phyloP scores from a whole-genome alignment of 2,329 filamentous ascomycete species.

The Aspergillus sp. region DNA sequence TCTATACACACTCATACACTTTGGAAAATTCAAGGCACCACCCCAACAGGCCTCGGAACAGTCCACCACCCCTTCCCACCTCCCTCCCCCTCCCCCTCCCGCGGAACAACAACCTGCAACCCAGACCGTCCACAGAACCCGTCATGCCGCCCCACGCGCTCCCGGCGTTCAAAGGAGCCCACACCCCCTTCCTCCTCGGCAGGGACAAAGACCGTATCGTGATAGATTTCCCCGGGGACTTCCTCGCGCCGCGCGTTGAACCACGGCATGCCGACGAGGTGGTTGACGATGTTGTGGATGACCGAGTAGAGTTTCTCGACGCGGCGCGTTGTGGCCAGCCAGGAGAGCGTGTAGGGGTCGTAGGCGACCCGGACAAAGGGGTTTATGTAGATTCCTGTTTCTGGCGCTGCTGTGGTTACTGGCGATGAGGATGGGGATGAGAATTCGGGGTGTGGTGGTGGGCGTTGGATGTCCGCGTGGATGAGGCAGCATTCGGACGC shows the following conservation, averaged over 20 bases:
- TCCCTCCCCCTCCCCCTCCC: conserved; percentile 27
- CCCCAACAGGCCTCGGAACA: conserved; percentile 40
- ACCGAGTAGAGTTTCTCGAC: conserved; percentile 68
- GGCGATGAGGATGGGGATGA: too few relatives aligned
- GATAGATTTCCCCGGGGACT: conserved; percentile 56
- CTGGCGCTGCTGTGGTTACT: conserved; percentile 35
- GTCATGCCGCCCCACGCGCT: conserved; percentile 46
- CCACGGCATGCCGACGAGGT: conserved; percentile 60
- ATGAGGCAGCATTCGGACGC: conserved; percentile 67
- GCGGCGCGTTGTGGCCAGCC: conserved; percentile 63
- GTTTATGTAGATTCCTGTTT: conserved; percentile 72
- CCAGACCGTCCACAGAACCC: conserved; percentile 50
- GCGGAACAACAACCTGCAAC: conserved; percentile 50
- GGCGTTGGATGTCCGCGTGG: conserved; percentile 50
- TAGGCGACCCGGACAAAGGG: conserved; percentile 77
- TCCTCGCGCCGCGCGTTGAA: conserved; percentile 66
- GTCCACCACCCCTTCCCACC: conserved; percentile 52
- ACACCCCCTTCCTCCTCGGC: conserved; percentile 26
- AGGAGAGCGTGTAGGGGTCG: conserved; percentile 58
- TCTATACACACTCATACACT: too few relatives aligned
- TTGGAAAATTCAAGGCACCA: too few relatives aligned
- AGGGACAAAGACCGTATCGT: conserved; percentile 46
- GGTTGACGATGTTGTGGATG: conserved; percentile 63
- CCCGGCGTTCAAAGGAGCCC: conserved; percentile 45
- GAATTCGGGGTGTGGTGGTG: too few relatives aligned